Base-by-base conservation (phyloP, 2,329 filamentous ascomycete genomes). In the Phoma sp. region DNA sequence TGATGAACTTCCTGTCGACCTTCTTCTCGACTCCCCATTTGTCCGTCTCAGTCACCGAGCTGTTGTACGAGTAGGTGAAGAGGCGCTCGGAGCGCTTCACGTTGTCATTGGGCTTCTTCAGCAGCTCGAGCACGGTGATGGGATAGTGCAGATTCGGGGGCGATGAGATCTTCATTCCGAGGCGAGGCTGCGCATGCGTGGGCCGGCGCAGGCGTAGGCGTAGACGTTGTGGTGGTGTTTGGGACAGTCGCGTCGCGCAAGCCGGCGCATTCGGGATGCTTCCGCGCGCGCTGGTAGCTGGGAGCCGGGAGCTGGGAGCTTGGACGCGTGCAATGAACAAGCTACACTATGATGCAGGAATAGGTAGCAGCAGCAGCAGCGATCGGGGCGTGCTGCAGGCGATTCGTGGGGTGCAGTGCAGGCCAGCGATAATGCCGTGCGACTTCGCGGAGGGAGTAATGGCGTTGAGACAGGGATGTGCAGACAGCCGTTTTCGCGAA, bases 51-150 rank as follows among this genome's bases (percentile, higher is more conserved):
- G 78, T 88, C 70, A 87, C 82, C 27, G 81, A 87, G 76, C 88
- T 93, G 67, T 87, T 87, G 78, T 93, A 99, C 58, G 87, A 87
- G 82, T 97, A 99, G 73, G 90, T 86, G 72, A 99, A 87, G 51
- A 98, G 82, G 50, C 86, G 83, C 68, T 92, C 89, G 69, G 91
- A 82, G 75, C 89, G 89, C 68, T 86, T 83, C 69, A 99, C 84
- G 58, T 83, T 72, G 66, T 96, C 91, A 75, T 90, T 89, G 18
- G 85, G 84, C 62, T 82, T 79, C 75, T 91, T 92, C 63, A 93
- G 84, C 57, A 98, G 83, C 75, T 91, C 89, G 67, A 88, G 92
- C 76, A 99, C 88, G 65, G 89, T 96, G 77, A 98, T 93, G 67
- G 95, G 95, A 77, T 98, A 99, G 76, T 89, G 89, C 65, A 97